Percentiles rank a stretch among this genome's conserved stretches.
phyloP scores from a whole-genome alignment of 192 early-diverging fungal genomes.

The Gorgonomyces haynaldii region DNA sequence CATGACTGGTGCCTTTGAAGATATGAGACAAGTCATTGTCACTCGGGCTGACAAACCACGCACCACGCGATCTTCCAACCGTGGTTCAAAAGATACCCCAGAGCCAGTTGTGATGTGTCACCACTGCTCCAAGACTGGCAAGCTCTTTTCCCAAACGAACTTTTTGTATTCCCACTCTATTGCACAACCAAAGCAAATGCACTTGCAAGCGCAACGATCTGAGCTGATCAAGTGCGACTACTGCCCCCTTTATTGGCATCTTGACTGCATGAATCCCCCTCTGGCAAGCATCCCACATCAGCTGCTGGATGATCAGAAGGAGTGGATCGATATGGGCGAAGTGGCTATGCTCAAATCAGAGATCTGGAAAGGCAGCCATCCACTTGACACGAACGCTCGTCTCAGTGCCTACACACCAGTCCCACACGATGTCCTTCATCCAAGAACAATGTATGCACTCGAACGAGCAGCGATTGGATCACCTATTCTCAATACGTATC shows the following conservation, averaged over 20 bases:
- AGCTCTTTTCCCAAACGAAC: neutral
- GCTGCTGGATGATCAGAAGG: slow-evolving; percentile 10
- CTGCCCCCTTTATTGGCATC: slow-evolving; percentile 39
- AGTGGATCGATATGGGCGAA: slow-evolving; percentile 9
- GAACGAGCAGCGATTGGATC: neutral
- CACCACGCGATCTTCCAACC: neutral
- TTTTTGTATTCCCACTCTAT: slow-evolving; percentile 15
- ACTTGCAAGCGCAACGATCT: slow-evolving; percentile 15
- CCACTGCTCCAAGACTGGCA: slow-evolving; percentile 13
- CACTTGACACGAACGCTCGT: neutral
- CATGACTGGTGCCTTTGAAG: slow-evolving; percentile 32
- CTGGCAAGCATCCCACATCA: slow-evolving; percentile 23
- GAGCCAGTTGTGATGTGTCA: slow-evolving; percentile 8
- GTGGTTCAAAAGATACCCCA: neutral
- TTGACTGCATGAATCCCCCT: slow-evolving; percentile 38
- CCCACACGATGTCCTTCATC: neutral
- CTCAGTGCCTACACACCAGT: neutral
- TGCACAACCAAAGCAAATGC: neutral
- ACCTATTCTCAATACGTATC: neutral
- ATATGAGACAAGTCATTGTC: slow-evolving; percentile 29
- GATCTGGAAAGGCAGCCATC: slow-evolving; percentile 10
- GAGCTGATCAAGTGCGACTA: slow-evolving; percentile 39
- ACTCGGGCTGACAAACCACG: neutral
- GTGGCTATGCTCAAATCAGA: neutral
- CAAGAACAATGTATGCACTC: neutral